Evolutionary conservation across 371 early-diverging fungal species (phyloP), one percentile per base, ranked within the genome.

Genomic region (Vairimorpha necatrix): DNA sequence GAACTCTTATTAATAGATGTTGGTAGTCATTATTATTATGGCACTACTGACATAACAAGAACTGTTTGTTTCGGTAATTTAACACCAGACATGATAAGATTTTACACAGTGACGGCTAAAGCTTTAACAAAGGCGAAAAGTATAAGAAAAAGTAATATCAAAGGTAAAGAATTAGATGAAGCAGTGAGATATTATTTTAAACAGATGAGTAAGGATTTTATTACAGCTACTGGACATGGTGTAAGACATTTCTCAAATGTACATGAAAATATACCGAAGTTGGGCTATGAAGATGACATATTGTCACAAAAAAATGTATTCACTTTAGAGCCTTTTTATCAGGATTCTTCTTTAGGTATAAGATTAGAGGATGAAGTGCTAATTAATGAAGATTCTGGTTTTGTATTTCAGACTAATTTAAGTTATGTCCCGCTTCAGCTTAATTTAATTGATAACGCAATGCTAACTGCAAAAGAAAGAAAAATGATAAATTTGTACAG

Each of bases 191-290:
- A 56, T 56, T 56, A 7, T 56, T 56, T 56, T 26, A 22, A 56
- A 96, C 82, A 89, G 47, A 91, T 89, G 24, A 93, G 94, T 4
- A 84, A 94, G 42, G 95, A 99, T 81, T 99, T 88, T 88, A 89
- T 92, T n/a, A 98, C 97, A 80, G 94, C 96, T 38, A 96, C 97
- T 24, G 96, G 97, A 0, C 99, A 99, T 84, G 99, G 99, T 80
- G 96, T 99, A 20, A 98, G 99, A 2, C 87, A 91, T 20, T 97
- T 89, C 85, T 86, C 97, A 76, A 93, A 94, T 83, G 98, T 98
- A 0, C 99, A 98, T 76, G 98, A 97, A 83, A 91, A 93, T 0
- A 97, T 98, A 39, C 99, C 96, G 54, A 93, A 92, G 62, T 91
- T 97, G 69, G 91, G 14, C 83, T 94, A 56, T 85, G 26, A 24